Percentiles rank a stretch among this genome's conserved stretches.
phyloP scores from a whole-genome alignment of 495 filamentous ascomycete genomes.

The Chlorociboria aeruginascens region DNA sequence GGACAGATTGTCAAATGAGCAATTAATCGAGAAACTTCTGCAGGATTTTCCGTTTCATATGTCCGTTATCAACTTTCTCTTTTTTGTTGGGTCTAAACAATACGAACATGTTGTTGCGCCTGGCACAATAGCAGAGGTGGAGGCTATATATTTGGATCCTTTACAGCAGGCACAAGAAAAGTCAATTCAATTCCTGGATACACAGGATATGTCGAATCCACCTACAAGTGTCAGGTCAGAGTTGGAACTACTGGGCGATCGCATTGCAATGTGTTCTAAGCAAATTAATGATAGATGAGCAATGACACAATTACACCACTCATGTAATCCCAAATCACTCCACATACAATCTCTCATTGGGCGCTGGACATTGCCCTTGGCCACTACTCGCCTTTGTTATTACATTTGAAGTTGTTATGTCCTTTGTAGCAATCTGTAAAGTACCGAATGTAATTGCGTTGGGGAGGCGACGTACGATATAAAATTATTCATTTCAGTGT shows the following conservation, averaged over 20 bases:
- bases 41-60: conserved; percentile 33
- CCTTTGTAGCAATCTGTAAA: too few species aligned
- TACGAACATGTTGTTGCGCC: conserved; percentile 14
- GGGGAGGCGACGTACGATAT: too few species aligned
- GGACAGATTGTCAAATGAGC: conserved; percentile 12
- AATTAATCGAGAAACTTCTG: conserved; percentile 28
- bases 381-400: too few species aligned
- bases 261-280: conserved; percentile 3
- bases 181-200: conserved; percentile 15
- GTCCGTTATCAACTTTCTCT: conserved; percentile 40
- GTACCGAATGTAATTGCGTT: too few species aligned
- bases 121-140: conserved; percentile 17
- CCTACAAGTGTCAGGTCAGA: conserved; percentile 10
- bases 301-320: too few species aligned
- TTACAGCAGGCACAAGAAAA: conserved; percentile 12
- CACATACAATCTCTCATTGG: too few species aligned
- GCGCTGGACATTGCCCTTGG: too few species aligned
- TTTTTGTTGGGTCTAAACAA: conserved; percentile 24
- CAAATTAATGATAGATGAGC: conserved; percentile 5
- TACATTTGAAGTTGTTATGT: too few species aligned
- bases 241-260: conserved; percentile 11
- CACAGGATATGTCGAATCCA: neutral
- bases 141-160: conserved; percentile 18
- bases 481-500: too few species aligned
- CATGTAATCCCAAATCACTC: too few species aligned